phyloP scores from a whole-genome alignment of 2,329 filamentous ascomycete species.

The Cytospora leucostoma region DNA sequence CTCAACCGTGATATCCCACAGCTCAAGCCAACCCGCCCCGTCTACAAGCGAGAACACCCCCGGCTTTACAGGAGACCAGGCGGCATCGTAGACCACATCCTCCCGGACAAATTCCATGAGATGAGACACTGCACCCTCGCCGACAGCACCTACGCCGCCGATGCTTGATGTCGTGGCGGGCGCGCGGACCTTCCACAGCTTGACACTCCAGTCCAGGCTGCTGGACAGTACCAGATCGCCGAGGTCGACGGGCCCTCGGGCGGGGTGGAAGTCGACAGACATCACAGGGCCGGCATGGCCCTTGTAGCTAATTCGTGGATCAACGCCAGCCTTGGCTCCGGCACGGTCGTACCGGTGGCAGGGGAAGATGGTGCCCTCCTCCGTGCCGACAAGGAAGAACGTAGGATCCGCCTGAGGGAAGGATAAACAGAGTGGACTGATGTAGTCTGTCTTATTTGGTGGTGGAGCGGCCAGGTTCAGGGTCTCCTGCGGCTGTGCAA shows the following conservation, averaged over 20 bases:
- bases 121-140: conserved; percentile 63
- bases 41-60: conserved; percentile 95
- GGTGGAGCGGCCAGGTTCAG: conserved; percentile 84
- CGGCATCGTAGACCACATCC: conserved; percentile 94
- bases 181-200: conserved; percentile 90
- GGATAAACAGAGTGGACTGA: conserved; percentile 90
- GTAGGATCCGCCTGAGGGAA: conserved; percentile 96
- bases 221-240: conserved; percentile 92
- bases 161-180: conserved; percentile 71
- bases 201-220: conserved; percentile 94
- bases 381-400: conserved; percentile 94
- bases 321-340: conserved; percentile 93
- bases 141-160: conserved; percentile 37
- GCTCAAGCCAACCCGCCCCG: conserved; percentile 85
- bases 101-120: conserved; percentile 90
- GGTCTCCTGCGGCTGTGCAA: conserved; percentile 92
- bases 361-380: conserved; percentile 94
- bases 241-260: conserved; percentile 87
- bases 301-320: conserved; percentile 82
- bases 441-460: conserved; percentile 88
- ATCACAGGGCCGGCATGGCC: conserved; percentile 94
- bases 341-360: conserved; percentile 97
- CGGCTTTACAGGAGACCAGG: conserved; percentile 92
- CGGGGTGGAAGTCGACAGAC: conserved; percentile 93
- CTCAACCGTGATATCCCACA: conserved; percentile 93